phyloP scores from a whole-genome alignment of 441 rosid genomes.

The Pelargonium fulgidum region DNA sequence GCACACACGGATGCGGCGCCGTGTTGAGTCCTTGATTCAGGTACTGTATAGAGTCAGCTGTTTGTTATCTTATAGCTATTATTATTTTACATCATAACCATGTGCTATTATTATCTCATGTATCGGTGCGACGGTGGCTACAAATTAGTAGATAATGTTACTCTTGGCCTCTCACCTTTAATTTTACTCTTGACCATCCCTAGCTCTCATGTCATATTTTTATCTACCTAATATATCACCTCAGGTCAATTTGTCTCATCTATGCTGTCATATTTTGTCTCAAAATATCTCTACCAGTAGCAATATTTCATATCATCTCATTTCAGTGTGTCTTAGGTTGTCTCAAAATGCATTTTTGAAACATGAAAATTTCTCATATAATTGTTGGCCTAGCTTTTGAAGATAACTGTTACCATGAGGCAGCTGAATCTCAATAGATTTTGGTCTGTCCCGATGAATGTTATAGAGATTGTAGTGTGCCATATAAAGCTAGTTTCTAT shows the following conservation, averaged over 20 bases:
- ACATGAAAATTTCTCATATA: no score
- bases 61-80: background rate
- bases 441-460: no score
- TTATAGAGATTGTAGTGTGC: no score
- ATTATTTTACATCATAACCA: background rate
- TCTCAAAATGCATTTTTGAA: background rate
- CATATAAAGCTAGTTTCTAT: no score
- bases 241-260: no score
- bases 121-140: background rate
- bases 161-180: background rate
- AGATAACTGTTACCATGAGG: no score
- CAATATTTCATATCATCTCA: background rate
- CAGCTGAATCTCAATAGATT: no score
- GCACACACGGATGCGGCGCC: constrained; percentile 92
- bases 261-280: background rate
- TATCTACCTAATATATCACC: no score
- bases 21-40: constrained; percentile 85
- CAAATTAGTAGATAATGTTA: background rate
- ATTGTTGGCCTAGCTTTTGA: no score
- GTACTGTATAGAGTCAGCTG: constrained; percentile 27
- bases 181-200: background rate
- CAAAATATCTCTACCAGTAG: background rate
- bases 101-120: background rate
- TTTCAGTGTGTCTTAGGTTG: background rate
- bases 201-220: background rate